phyloP scores from a whole-genome alignment of 257 asterid genomes.

The Capsicum rhomboideum region DNA sequence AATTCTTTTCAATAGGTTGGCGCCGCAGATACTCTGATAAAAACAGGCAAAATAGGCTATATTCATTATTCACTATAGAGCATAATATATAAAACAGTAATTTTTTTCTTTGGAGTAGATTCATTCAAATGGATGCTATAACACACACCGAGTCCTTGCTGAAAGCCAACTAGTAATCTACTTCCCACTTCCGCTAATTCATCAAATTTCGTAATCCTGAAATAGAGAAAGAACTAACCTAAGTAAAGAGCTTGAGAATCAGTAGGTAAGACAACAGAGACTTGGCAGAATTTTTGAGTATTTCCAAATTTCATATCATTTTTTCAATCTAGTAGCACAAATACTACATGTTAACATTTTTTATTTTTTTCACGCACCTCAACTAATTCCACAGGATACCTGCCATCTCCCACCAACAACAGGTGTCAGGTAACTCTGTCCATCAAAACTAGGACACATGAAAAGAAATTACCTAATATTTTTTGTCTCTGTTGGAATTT shows the following conservation, averaged over 20 bases:
- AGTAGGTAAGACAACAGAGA: background rate
- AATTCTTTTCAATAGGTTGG: constrained; percentile 33
- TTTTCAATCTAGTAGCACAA: too few relatives aligned
- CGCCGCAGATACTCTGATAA: constrained; percentile 42
- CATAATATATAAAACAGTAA: background rate
- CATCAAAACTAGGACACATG: too few relatives aligned
- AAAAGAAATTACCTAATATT: too few relatives aligned
- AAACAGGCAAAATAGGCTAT: background rate
- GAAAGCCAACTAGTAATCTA: constrained; percentile 52
- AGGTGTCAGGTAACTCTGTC: too few relatives aligned
- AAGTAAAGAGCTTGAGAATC: background rate
- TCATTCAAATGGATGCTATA: background rate
- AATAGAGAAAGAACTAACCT: background rate
- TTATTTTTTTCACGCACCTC: too few relatives aligned
- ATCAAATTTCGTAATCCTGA: constrained; percentile 54
- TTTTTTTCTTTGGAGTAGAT: background rate
- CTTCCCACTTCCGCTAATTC: constrained; percentile 50
- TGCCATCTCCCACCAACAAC: too few relatives aligned
- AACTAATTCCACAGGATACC: too few relatives aligned
- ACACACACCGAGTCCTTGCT: constrained; percentile 60
- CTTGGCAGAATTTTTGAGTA: background rate
- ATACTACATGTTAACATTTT: too few relatives aligned
- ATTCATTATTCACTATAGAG: background rate
- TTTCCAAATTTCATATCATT: too few relatives aligned
- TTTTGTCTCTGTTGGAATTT: too few relatives aligned